Base-by-base conservation (phyloP, 164 flowering plant species). In the Umbilicus rupestris region DNA sequence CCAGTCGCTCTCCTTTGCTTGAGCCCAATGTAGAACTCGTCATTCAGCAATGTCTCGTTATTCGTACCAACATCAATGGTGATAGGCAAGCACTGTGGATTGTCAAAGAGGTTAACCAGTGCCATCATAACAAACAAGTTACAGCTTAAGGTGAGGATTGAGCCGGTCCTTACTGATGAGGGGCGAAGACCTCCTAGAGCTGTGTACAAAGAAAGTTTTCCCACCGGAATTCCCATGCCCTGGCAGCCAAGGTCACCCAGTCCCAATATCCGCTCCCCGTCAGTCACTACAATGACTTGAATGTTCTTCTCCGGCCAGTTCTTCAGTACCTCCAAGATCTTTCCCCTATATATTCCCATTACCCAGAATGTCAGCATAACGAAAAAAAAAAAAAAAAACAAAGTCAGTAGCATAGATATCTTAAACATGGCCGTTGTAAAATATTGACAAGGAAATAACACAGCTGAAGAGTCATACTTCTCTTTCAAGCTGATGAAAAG, bases 151-250 rank as follows among this genome's bases (percentile, higher is more conserved):
- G 30, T 7, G 30, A 44, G 17, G 50, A 47, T 65, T 19, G 39
- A 9, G 31, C 58, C 19, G 52, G 65, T 66, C 41, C 88, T 80
- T 83, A 90, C 97, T 20, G 88, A 79, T 60, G 95, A 86, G 62
- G 97, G 97, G 64, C 89, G 90, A 41, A 90, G 55, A 63, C 97
- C 97, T 72, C 97, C 97, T 5, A 90, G 83, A 29, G 97, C 95
- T 19, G 97, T 83, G 63, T 90, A 90, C 60, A 90, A 62, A 45
- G 97, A 80, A 50, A 90, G 89, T 71, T 90, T 90, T 5, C 97
- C 97, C 0, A 90, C 90, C 3, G 97, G 97, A 50, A 90, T 90
- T 7, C 97, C 97, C 97, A 90, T 90, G 55, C 97, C 97, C 97
- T 88, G 97, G 75, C 90, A 86, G n/a, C 97, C 97, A 65, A 90